These are phyloP conservation scores for Xylaria telfairii DNA, from an alignment of 495 filamentous ascomycete species.

Conservation along the genomic window DNA sequence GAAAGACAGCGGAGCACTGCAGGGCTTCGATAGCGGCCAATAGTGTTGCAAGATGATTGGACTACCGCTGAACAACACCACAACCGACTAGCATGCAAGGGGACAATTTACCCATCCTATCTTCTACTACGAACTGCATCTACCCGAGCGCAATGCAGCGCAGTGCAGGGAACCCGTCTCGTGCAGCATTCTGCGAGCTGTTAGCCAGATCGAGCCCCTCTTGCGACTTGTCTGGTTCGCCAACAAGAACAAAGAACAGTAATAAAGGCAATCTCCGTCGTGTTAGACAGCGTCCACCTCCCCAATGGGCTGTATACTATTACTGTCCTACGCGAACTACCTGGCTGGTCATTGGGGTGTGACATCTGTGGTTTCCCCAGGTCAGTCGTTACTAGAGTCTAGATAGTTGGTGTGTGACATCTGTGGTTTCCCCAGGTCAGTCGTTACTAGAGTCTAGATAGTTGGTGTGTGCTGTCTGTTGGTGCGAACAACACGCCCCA, in stretches of 20 bases:
- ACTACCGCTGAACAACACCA: background rate
- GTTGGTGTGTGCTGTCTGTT: background rate
- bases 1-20: background rate
- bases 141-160: background rate
- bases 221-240: background rate
- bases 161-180: background rate
- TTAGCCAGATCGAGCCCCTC: background rate
- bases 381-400: background rate
- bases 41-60: constrained; percentile 16
- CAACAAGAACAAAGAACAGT: background rate
- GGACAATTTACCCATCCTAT: constrained; percentile 4
- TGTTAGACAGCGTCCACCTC: background rate
- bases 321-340: background rate
- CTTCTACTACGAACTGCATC: constrained; percentile 8
- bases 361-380: background rate
- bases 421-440: too few relatives aligned
- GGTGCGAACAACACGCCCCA: background rate
- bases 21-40: background rate
- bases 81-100: constrained; percentile 1
- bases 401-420: background rate
- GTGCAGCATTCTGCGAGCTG: constrained; percentile 1
- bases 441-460: background rate
- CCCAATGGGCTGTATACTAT: background rate
- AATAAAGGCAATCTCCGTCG: background rate
- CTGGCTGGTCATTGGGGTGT: background rate